These are phyloP conservation scores for Scenedesmus sp. DNA, from an alignment of 163 green algal genomes.

Conservation along the genomic window DNA sequence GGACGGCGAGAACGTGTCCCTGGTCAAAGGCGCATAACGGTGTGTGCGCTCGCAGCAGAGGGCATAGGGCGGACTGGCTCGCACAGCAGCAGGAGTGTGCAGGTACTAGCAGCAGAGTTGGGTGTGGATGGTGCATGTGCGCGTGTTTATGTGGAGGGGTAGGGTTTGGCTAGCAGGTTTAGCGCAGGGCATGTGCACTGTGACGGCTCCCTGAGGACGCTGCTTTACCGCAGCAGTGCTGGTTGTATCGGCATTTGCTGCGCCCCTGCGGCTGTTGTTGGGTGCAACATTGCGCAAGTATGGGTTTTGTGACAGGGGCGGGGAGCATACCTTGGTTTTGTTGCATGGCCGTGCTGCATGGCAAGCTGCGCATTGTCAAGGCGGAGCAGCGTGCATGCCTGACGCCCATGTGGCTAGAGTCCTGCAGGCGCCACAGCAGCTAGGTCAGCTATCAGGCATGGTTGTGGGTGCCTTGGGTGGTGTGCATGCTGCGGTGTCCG, in stretches of 20 bases:
- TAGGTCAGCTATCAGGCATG: not conserved
- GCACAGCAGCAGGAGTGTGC: not conserved
- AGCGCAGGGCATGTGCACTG: not conserved
- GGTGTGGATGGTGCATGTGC: no score
- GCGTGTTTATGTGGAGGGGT: not conserved
- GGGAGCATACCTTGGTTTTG: no score
- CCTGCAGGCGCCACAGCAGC: not conserved
- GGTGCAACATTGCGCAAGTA: no score
- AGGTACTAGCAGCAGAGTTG: no score
- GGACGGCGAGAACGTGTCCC: not conserved
- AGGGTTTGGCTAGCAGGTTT: not conserved
- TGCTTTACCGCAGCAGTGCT: no score
- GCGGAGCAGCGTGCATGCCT: no score
- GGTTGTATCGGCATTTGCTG: no score
- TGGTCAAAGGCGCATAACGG: not conserved
- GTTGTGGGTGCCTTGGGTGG: not conserved
- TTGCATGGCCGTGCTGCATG: no score
- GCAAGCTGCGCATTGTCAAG: no score
- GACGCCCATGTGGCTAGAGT: no score
- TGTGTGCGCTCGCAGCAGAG: not conserved
- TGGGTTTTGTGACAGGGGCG: no score
- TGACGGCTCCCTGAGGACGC: not conserved
- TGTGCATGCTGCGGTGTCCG: not conserved
- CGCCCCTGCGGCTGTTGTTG: no score
- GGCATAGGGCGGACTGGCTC: not conserved